Evolutionary conservation across 768 basidiomycete species (phyloP), one percentile per base, ranked within the genome.

Genomic region (Tulasnella sp.): DNA sequence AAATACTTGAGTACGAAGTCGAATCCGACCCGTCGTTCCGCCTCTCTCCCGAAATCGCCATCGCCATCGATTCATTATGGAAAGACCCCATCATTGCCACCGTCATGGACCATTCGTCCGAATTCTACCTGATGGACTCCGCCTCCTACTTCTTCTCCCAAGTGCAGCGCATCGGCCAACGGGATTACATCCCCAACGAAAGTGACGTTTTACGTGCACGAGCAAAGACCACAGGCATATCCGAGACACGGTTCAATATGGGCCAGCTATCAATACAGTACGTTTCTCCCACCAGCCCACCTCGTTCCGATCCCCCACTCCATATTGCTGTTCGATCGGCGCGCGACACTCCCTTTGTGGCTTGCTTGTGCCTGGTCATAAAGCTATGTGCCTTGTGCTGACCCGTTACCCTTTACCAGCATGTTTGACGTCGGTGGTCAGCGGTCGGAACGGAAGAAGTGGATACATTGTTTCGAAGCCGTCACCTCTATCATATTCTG

Each of bases 121-220:
- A 91, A 54, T 94, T 94, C 64, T 93, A 94, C 66, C 73, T 96
- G 12, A 94, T 93, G 89, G 93, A 96, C 66, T 86, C 81, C n/a
- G 93, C 93, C 0, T 74, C 75, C 41, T 94, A 94, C 69, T 97
- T 97, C 71, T 93, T 96, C 70, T 74, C 75, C 9, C 80, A 90
- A 52, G 83, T 91, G 8, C 70, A 79, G n/a, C 80, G 91, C 42
- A 92, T 97, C 67, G 88, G 86, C 1, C 69, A 78, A 1, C 75
- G 79, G 0, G 81, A 79, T n/a, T 98, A 93, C 65, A 72, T 84
- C 0, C 93, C 93, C 0, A 86, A 82, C 17, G 86, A 88, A 65
- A 81, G 77, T 6, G 93, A 97, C 66, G 85, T 94, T 2, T 72
- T 97, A 25, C 75, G 89, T 23, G 88, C 89, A n/a, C 79, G 90